phyloP scores from a whole-genome alignment of 129 eudicot species.

The Flaveria linearis region DNA sequence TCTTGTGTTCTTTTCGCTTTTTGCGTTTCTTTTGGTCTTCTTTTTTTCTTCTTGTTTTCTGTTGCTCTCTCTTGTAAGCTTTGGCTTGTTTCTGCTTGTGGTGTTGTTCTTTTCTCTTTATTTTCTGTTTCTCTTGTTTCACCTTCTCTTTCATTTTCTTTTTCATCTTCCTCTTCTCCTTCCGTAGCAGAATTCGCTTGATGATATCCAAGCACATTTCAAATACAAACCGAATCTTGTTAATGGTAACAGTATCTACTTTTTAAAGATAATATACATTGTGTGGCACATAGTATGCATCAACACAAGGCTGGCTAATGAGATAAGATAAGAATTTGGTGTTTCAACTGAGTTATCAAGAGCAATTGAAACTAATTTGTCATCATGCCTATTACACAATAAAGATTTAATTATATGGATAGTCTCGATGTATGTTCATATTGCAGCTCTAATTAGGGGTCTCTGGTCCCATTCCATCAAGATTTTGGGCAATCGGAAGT shows the following conservation, averaged over 20 bases:
- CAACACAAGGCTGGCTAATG: not conserved
- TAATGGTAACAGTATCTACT: not conserved
- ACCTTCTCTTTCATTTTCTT: not conserved
- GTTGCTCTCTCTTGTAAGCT: not conserved
- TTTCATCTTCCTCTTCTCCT: conserved; percentile 3
- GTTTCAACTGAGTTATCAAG: too few species aligned
- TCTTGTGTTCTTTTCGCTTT: not conserved
- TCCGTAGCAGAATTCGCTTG: not conserved
- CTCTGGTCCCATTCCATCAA: too few species aligned
- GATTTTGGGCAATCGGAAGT: too few species aligned
- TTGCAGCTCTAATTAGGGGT: too few species aligned
- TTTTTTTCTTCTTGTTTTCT: too few species aligned
- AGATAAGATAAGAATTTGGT: too few species aligned
- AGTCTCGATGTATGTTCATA: too few species aligned
- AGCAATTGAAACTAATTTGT: too few species aligned
- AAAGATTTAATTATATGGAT: too few species aligned
- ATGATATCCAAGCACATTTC: not conserved
- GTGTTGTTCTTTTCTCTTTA: not conserved
- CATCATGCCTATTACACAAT: too few species aligned
- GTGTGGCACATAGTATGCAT: not conserved
- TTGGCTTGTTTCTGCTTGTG: not conserved
- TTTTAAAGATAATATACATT: too few species aligned
- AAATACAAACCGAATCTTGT: not conserved
- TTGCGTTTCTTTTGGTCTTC: too few species aligned
- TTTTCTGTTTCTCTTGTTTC: not conserved